phyloP scores from a whole-genome alignment of 192 early-diverging fungal genomes.

The Gamsiella multidivaricata region DNA sequence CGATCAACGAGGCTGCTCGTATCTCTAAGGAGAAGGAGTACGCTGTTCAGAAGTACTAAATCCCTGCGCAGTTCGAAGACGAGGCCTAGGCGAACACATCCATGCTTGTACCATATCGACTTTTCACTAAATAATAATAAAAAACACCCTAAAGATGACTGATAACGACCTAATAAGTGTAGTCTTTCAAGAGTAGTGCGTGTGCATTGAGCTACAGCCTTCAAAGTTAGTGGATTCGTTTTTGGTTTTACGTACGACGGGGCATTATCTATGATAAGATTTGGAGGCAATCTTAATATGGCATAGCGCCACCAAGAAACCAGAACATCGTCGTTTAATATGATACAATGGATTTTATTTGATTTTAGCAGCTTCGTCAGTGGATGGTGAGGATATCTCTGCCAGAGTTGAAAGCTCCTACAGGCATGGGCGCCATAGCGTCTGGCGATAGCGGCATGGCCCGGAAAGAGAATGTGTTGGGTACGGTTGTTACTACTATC shows the following conservation, averaged over 20 bases:
- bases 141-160: background rate
- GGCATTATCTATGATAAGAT: too few relatives aligned
- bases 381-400: background rate
- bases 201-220: too few relatives aligned
- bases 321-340: background rate
- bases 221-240: too few relatives aligned
- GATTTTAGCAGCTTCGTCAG: background rate
- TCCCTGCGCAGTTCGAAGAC: background rate
- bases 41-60: constrained; percentile 22
- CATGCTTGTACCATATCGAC: constrained; percentile 12
- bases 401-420: background rate
- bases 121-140: constrained; percentile 6
- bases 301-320: too few relatives aligned
- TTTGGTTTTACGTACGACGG: too few relatives aligned
- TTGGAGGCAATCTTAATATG: too few relatives aligned
- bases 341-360: background rate
- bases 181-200: too few relatives aligned
- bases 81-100: too few relatives aligned
- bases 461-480: background rate
- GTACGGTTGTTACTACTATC: too few relatives aligned
- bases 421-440: background rate
- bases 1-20: constrained; percentile 51
- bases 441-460: background rate
- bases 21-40: constrained; percentile 46
- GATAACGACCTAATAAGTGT: background rate